These are phyloP conservation scores for Penicillium subrubescens DNA, from an alignment of 495 filamentous ascomycete genomes.

Conservation along the genomic window DNA sequence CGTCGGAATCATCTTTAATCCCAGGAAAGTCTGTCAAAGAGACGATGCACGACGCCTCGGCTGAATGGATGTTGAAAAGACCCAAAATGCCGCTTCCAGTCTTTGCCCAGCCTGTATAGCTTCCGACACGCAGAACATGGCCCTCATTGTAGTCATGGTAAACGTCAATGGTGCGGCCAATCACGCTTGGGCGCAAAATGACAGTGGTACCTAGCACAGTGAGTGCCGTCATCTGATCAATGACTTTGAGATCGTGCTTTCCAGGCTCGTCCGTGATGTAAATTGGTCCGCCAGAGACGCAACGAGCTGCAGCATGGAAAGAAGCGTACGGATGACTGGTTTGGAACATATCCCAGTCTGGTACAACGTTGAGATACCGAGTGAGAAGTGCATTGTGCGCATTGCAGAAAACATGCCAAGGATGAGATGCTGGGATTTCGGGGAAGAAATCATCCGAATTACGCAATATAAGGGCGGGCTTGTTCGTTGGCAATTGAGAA, in stretches of 20 bases:
- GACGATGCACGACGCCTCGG: slow-evolving; percentile 63
- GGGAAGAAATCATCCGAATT: slow-evolving; percentile 97
- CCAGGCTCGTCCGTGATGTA: slow-evolving; percentile 91
- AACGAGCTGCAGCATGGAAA: slow-evolving; percentile 88
- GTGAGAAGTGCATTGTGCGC: slow-evolving; percentile 89
- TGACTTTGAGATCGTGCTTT: slow-evolving; percentile 70
- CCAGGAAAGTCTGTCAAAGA: slow-evolving; percentile 73
- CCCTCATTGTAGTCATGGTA: slow-evolving; percentile 76
- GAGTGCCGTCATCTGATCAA: slow-evolving; percentile 73
- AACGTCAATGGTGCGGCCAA: slow-evolving; percentile 68
- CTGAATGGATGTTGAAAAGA: slow-evolving; percentile 74
- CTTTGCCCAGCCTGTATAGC: slow-evolving; percentile 63
- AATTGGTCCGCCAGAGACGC: slow-evolving; percentile 86
- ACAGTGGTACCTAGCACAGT: slow-evolving; percentile 70
- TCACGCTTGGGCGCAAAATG: slow-evolving; percentile 71
- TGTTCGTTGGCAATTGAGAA: slow-evolving; percentile 73
- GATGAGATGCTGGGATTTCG: slow-evolving; percentile 70
- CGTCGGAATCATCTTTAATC: slow-evolving; percentile 40
- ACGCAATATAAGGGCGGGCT: slow-evolving; percentile 68
- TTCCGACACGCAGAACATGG: slow-evolving; percentile 74
- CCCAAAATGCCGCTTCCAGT: slow-evolving; percentile 78
- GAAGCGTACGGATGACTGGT: slow-evolving; percentile 73
- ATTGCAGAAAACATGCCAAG: slow-evolving; percentile 95
- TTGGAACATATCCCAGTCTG: slow-evolving; percentile 99
- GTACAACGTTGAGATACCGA: slow-evolving; percentile 68